Base-by-base conservation (phyloP, 805 yeast species). In the Naumovozyma castellii region DNA sequence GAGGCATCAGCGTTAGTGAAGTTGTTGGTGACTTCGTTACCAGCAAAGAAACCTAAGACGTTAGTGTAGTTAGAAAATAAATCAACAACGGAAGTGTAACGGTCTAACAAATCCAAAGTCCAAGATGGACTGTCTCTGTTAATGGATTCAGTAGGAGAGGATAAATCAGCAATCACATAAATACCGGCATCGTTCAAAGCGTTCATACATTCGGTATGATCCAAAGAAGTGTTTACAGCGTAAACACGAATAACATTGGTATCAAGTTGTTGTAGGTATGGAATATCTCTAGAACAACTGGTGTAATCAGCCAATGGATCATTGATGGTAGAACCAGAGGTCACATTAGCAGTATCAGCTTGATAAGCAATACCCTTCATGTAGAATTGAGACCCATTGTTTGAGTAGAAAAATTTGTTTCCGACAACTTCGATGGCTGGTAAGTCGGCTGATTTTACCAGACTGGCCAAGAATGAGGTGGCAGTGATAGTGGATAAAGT, bases 321-420 rank as follows among this genome's bases (percentile, higher is more conserved):
- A 42, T 67, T 70, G 52, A 78, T 79, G 22, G 72, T 46, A 5
- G 61, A 48, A 44, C 66, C 68, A 25, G 59, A 56, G 13, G 76
- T 69, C 32, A 67, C 45, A 49, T 72, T 72, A 34, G 72, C 68
- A 29, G 78, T 71, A 59, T 80, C 79, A 48, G 76, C 77, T 67
- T 82, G 94, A 65, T 83, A 83, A 37, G 92, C 92, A 46, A 83
- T 67, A 68, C 92, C 94, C 56, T 69, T 77, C 54, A 83, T 75
- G 62, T 72, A 80, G 57, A 83, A 83, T 59, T 81, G 88, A 40
- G 86, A 75, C 38, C 88, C 90, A 55, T 82, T 82, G 64, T 78
- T 79, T 43, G 83, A 67, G 65, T 66, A 83, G 70, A 73, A 83
- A 56, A 83, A 82, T 62, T 82, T 81, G 73, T 80, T 81, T 46